Evolutionary conservation across 352 stramenopile species (phyloP), one percentile per base, ranked within the genome.

Genomic region (Globisporangium recalcitrans): DNA sequence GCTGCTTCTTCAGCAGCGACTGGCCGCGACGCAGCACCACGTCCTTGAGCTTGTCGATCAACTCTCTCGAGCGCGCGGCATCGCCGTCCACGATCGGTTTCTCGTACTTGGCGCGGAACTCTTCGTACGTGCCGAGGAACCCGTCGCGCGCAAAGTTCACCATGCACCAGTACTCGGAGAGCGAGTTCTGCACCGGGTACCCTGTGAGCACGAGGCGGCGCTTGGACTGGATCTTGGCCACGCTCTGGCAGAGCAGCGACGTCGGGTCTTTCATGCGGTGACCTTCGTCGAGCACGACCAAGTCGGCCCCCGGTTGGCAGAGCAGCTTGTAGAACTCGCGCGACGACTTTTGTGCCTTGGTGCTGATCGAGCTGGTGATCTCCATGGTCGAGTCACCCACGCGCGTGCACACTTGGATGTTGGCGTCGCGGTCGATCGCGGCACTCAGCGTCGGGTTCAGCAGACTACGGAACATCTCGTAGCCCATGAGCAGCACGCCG

Each of bases 141-240:
- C 70, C 69, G 5, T 87, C 76, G 6, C 85, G 75, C 8, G 84
- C 85, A 72, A 96, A 97, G 68, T 95, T 91, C 11, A 97, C 85
- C 85, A 97, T 95, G 62, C 83, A 95, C 83, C 83, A 97, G 59
- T 96, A 97, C 59, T 97, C 88, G 1, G 87, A 87, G 27, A 98
- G 65, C 57, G 96, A 97, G 67, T 98, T 98, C 62, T 98, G 88
- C 48, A 98, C 87, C 2, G 96, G 96, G 38, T 97, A 98, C 3
- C 96, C 96, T 16, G 93, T 98, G 8, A 98, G 75, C 16, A 98
- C 80, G 10, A 98, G 64, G 6, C 94, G 80, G 27, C 82, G 72
- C 52, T 78, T 87, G 22, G 85, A 90, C 49, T 78, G 62, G 56
- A 97, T 87, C 47, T 90, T 78, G 42, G 71, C 74, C 31, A 97